Evolutionary conservation across 306 rosid genomes (phyloP).

Genomic region (Carpinus viminea): DNA sequence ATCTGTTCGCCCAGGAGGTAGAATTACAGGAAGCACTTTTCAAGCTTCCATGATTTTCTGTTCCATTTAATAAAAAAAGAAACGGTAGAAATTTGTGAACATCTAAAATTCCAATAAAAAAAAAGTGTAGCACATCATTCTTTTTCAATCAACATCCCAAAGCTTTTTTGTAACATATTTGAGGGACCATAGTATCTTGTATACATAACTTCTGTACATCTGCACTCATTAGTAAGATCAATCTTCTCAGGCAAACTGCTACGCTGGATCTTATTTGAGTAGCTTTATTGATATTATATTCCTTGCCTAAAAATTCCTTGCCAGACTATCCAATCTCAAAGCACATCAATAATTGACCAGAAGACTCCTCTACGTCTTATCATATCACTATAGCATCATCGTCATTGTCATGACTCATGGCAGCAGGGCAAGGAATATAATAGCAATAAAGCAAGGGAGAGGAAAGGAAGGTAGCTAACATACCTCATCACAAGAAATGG

Average conservation of each 20-base stretch:
- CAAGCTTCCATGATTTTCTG: not conserved
- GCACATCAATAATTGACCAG: not conserved
- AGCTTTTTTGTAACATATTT: not conserved
- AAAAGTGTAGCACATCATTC: not conserved
- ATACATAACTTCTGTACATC: slow-evolving; percentile 4
- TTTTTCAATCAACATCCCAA: not conserved
- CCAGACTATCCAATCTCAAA: not conserved
- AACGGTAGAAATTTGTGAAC: not conserved
- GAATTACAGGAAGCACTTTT: not conserved
- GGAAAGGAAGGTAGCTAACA: slow-evolving; percentile 6
- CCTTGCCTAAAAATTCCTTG: not conserved
- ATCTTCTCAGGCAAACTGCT: not conserved
- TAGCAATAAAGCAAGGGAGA: not conserved
- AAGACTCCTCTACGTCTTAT: not conserved
- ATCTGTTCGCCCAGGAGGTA: not conserved
- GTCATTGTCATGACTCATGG: not conserved
- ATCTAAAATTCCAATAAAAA: not conserved
- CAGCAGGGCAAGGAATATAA: not conserved
- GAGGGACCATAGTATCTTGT: not conserved
- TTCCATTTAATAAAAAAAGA: not conserved
- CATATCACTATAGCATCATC: not conserved
- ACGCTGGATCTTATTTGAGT: too few relatives aligned
- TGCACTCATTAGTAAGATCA: not conserved
- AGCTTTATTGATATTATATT: too few relatives aligned
- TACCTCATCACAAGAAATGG: slow-evolving; percentile 99